These are phyloP conservation scores for Trichoderma atrobrunneum DNA, from an alignment of 2,329 filamentous ascomycete species.

Conservation along the genomic window DNA sequence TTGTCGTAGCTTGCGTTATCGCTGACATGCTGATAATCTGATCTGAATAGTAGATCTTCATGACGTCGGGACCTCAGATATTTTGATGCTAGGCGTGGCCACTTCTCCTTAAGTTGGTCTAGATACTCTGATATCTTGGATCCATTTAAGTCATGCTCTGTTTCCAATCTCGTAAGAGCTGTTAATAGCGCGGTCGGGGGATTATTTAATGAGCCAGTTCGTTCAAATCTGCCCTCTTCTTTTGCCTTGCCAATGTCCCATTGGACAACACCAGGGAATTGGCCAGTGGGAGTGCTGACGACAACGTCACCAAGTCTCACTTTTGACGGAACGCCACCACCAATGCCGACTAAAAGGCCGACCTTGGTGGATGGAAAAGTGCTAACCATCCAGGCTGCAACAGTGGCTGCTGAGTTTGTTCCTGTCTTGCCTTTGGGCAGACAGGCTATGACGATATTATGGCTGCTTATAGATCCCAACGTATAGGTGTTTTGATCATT, in stretches of 20 bases:
- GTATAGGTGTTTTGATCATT: neutral
- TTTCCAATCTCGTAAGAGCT: neutral
- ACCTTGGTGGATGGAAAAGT: neutral
- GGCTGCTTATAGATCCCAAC: neutral
- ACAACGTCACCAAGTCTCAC: neutral
- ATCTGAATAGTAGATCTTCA: neutral
- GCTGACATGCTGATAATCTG: neutral
- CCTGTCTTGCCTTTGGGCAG: neutral
- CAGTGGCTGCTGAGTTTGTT: neutral
- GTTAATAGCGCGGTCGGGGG: neutral
- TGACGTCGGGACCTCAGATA: neutral
- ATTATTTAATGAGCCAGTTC: neutral
- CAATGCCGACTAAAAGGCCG: neutral
- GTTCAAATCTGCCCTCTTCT: neutral
- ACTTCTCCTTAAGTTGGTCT: neutral
- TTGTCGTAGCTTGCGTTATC: neutral
- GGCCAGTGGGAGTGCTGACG: neutral
- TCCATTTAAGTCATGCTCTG: neutral
- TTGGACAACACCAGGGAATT: neutral
- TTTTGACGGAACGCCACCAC: neutral
- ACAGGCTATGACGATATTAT: neutral
- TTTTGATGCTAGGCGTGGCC: neutral
- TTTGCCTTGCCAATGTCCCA: neutral
- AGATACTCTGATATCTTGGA: neutral
- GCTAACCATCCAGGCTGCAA: neutral